Evolutionary conservation across 2,329 filamentous ascomycete genomes (phyloP).

Genomic region (Colletotrichum lindemuthianum): DNA sequence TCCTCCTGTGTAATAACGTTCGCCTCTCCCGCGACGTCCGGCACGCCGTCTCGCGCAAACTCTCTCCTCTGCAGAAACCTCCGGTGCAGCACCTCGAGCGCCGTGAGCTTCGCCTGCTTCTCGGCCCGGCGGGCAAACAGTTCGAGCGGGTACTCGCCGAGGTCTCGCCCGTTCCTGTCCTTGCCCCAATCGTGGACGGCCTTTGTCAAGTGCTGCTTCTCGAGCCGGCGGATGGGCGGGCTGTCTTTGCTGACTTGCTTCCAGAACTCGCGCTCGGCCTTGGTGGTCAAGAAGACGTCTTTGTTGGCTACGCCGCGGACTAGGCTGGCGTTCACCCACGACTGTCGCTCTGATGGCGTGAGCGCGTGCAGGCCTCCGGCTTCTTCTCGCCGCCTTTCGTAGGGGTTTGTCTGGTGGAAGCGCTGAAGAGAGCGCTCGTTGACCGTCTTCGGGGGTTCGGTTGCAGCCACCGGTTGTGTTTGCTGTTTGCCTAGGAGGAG

Average conservation of each 20-base stretch:
- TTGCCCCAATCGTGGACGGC: constrained; percentile 58
- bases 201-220: constrained; percentile 34
- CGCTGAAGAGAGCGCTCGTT: constrained; percentile 58
- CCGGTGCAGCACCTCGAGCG: constrained; percentile 55
- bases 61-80: constrained; percentile 54
- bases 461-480: constrained; percentile 5
- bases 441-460: constrained; percentile 54
- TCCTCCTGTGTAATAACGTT: constrained; percentile 50
- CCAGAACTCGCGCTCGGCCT: constrained; percentile 68
- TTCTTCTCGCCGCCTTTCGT: constrained; percentile 56
- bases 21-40: constrained; percentile 34
- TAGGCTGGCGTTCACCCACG: constrained; percentile 58
- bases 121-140: constrained; percentile 56
- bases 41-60: constrained; percentile 39
- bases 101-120: constrained; percentile 54
- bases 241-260: constrained; percentile 63
- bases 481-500: constrained; percentile 41
- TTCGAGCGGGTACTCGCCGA: constrained; percentile 58
- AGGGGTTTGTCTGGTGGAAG: constrained; percentile 61
- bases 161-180: constrained; percentile 60
- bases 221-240: constrained; percentile 58
- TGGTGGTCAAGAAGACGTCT: constrained; percentile 51
- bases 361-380: constrained; percentile 56
- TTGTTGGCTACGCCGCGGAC: constrained; percentile 53
- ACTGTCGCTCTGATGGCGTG: constrained; percentile 58